Conservation (phyloP, 805 yeast genomes). For the Lachancea sp. region DNA sequence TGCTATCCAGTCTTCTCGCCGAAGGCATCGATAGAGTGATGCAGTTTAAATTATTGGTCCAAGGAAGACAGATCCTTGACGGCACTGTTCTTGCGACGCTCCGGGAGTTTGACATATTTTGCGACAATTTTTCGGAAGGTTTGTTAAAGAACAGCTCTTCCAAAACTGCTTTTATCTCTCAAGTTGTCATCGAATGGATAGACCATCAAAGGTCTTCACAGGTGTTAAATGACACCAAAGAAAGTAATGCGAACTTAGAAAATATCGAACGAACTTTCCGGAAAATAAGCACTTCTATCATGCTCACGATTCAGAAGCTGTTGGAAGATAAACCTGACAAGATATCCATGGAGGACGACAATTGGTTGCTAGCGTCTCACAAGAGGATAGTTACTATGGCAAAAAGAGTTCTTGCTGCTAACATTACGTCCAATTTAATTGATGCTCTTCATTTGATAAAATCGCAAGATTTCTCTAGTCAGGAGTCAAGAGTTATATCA, state of each 20-base stretch:
- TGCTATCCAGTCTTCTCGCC: slow-evolving; percentile 18
- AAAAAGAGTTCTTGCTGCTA: slow-evolving; percentile 38
- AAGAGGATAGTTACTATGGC: slow-evolving; percentile 38
- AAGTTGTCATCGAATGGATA: slow-evolving; percentile 45
- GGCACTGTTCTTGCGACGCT: slow-evolving; percentile 10
- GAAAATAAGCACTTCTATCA: slow-evolving; percentile 48
- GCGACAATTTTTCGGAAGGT: slow-evolving; percentile 23
- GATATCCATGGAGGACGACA: slow-evolving; percentile 47
- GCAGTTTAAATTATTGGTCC: slow-evolving; percentile 13
- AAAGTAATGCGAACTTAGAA: slow-evolving; percentile 21
- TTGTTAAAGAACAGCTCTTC: slow-evolving; percentile 35
- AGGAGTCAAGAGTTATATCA: slow-evolving; percentile 36
- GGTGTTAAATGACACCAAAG: not conserved
- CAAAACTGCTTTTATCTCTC: slow-evolving; percentile 41
- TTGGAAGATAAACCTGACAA: slow-evolving; percentile 33
- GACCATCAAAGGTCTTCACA: slow-evolving; percentile 5
- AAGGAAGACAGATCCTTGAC: slow-evolving; percentile 16
- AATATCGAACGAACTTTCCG: slow-evolving; percentile 44
- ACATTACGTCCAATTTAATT: slow-evolving; percentile 34
- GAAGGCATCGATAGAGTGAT: slow-evolving; percentile 13
- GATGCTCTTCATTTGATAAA: slow-evolving; percentile 34
- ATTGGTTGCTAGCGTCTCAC: slow-evolving; percentile 58
- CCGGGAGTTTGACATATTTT: slow-evolving; percentile 23
- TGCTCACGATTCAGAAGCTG: slow-evolving; percentile 62
- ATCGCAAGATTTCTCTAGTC: slow-evolving; percentile 34